Evolutionary conservation across 495 filamentous ascomycete genomes (phyloP), one percentile per base, ranked within the genome.

Genomic region (Penicillium tannophilum): DNA sequence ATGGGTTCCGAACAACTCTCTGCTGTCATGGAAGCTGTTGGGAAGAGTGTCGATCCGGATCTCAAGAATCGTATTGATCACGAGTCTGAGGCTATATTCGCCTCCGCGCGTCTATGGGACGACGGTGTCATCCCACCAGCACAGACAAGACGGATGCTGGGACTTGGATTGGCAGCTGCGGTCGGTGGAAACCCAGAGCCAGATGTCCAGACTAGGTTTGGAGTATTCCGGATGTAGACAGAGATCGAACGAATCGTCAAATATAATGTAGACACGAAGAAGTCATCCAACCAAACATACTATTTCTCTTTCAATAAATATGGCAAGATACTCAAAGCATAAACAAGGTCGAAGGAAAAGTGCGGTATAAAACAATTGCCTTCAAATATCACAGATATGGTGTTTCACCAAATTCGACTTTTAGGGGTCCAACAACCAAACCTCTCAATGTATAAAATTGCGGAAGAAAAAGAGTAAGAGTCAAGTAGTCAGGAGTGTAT

Each of bases 1-100:
- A 98, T 98, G 94, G 94, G 94, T 39, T 84, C 88, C 19, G 93
- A 97, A 78, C 94, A 98, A 76, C 80, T 98, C 16, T 89, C 87
- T 2, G 82, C 88, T 4, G 94, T 98, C 36, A 98, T 98, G 94
- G 88, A 92, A 75, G 88, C 93, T 3, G 95, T 98, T 0, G 93
- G 94, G 8, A 89, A 90, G 71, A 82, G 81, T 16, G 89, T 85
- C 1, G 93, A 98, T 71, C 88, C 90, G 1, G 87, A 87, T 54
- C 76, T 98, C 51, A 91, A 88, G 72, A 84, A 82, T 12, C 76
- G 94, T 31, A 98, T 98, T 63, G 95, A 98, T 67, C 79, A 83
- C 24, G 95, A 98, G 78, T 96, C 90, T 47, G 88, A 94, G 59
- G 93, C 91, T 0, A 84, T 88, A 0, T 98, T 91, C 69, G 93